A percentile compares a stretch with the other conserved stretches of the same genome.
phyloP scores from a whole-genome alignment of 352 stramenopile species.

The Phytophthora tubulina region DNA sequence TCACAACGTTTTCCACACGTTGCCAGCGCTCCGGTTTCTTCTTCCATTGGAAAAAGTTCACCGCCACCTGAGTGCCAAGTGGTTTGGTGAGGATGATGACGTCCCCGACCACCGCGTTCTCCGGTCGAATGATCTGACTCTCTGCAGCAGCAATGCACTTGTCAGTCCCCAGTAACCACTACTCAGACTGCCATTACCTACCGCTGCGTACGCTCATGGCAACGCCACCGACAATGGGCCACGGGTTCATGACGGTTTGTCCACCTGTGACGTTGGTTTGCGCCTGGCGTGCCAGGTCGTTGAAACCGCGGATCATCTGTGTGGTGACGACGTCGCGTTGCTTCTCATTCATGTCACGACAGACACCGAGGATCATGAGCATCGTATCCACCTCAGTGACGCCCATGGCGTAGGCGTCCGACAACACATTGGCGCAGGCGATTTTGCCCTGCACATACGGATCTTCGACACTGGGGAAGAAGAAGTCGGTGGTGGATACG shows the following conservation, averaged over 20 bases:
- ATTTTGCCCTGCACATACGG: conserved; percentile 95
- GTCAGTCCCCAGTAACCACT: background rate
- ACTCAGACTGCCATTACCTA: conserved; percentile 34
- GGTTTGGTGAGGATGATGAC: conserved; percentile 96
- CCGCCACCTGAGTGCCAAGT: conserved; percentile 94
- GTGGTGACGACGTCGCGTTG: conserved; percentile 94
- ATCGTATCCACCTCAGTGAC: conserved; percentile 95
- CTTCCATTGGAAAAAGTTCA: conserved; percentile 95
- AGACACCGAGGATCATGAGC: conserved; percentile 95
- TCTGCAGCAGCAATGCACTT: conserved; percentile 39
- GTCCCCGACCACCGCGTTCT: conserved; percentile 90
- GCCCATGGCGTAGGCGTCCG: conserved; percentile 95
- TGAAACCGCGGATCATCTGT: conserved; percentile 96
- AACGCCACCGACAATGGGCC: conserved; percentile 95
- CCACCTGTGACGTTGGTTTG: conserved; percentile 94
- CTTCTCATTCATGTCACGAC: conserved; percentile 92
- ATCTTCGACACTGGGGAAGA: conserved; percentile 96
- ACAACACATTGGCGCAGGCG: conserved; percentile 95
- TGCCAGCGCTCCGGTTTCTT: conserved; percentile 84
- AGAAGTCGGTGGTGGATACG: conserved; percentile 96
- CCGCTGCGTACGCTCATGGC: conserved; percentile 89
- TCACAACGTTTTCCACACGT: conserved; percentile 78
- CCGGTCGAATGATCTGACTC: conserved; percentile 89
- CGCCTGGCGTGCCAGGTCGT: conserved; percentile 87
- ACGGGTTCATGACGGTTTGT: conserved; percentile 97